Conservation (phyloP, 2,329 filamentous ascomycete species). For the Fusarium anguioides region DNA sequence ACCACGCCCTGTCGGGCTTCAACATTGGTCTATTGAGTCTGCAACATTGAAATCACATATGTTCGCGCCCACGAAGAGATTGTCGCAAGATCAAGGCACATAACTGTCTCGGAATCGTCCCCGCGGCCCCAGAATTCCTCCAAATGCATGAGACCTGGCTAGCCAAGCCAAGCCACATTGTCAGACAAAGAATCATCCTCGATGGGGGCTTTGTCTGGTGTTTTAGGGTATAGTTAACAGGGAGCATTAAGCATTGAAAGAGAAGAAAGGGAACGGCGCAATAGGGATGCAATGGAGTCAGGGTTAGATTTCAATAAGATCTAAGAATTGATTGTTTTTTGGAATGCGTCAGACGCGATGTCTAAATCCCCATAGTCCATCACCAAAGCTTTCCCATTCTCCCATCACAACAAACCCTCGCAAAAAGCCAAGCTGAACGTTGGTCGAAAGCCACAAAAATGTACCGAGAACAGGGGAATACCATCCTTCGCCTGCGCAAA, state of each 20-base stretch:
- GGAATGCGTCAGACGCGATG: slow-evolving; percentile 48
- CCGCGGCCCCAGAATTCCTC: not conserved
- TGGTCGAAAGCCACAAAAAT: slow-evolving; percentile 41
- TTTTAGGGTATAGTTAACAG: slow-evolving; percentile 1
- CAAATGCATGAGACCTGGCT: not conserved
- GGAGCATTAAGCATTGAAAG: not conserved
- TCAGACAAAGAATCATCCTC: slow-evolving; percentile 2
- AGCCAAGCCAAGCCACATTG: slow-evolving; percentile 1
- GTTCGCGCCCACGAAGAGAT: not conserved
- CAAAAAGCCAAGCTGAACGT: slow-evolving; percentile 37
- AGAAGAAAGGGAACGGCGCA: slow-evolving; percentile 22
- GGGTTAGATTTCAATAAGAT: slow-evolving; percentile 48
- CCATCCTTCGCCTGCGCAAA: slow-evolving; percentile 48
- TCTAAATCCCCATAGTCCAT: slow-evolving; percentile 46
- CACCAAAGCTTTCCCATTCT: slow-evolving; percentile 42
- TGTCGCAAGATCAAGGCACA: not conserved
- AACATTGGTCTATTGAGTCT: not conserved
- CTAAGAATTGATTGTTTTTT: slow-evolving; percentile 47
- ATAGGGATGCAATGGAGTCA: slow-evolving; percentile 31
- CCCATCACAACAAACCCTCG: slow-evolving; percentile 43
- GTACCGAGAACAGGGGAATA: slow-evolving; percentile 44
- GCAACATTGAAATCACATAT: not conserved
- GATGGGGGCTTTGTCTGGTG: not conserved
- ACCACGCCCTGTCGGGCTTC: not conserved
- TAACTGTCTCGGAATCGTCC: slow-evolving; percentile 1